Conservation (phyloP, 805 yeast genomes). For the Metschnikowia baotianmanensis region DNA sequence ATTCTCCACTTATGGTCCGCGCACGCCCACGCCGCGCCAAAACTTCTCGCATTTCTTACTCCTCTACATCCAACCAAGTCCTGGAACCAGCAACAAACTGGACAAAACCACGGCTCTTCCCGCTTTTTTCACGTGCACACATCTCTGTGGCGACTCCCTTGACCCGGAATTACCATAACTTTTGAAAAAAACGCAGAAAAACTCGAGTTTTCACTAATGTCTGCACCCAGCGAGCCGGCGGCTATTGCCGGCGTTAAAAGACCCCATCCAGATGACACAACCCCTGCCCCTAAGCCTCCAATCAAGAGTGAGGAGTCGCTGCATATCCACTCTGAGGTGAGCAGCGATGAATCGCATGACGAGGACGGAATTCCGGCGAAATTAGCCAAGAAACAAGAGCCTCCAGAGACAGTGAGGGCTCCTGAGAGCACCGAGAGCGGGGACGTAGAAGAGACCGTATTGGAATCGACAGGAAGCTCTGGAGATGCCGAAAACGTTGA, state of each 20-base stretch:
- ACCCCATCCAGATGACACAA: constrained; percentile 10
- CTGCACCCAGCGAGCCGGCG: constrained; percentile 3
- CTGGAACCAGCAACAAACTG: neutral
- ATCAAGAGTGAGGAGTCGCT: constrained; percentile 18
- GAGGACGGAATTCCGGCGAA: neutral
- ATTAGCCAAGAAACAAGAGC: too few species aligned
- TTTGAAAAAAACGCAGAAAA: neutral
- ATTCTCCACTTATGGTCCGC: constrained; percentile 3
- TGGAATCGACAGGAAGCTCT: too few species aligned
- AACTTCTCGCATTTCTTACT: constrained; percentile 10
- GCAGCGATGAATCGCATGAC: constrained; percentile 2
- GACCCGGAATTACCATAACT: too few species aligned
- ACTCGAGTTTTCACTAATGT: constrained; percentile 1
- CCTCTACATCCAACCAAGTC: neutral
- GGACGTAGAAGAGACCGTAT: too few species aligned
- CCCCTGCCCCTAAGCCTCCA: constrained; percentile 17
- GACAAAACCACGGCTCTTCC: neutral
- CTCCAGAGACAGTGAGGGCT: too few species aligned
- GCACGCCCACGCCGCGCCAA: constrained; percentile 9
- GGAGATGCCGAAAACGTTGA: too few species aligned
- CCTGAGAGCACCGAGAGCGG: too few species aligned
- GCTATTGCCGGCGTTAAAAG: constrained; percentile 12
- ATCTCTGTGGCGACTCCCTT: neutral
- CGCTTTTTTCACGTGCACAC: neutral
- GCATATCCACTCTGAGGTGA: constrained; percentile 4